phyloP scores from a whole-genome alignment of 768 basidiomycete species.

The Lentinula lateritia region DNA sequence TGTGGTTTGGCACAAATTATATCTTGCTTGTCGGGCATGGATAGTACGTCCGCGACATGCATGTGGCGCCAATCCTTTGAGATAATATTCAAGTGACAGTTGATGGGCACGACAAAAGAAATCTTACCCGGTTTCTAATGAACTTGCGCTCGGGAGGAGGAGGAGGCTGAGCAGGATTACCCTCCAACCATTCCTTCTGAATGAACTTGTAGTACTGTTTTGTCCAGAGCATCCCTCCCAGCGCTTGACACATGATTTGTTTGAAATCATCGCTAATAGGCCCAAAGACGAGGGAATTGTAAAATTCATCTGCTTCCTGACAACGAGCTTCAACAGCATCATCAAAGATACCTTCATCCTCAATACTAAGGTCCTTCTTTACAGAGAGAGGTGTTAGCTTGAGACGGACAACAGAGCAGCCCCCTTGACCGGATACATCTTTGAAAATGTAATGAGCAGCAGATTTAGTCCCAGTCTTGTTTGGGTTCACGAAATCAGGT shows the following conservation, averaged over 20 bases:
- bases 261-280: constrained; percentile 88
- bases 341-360: constrained; percentile 89
- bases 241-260: constrained; percentile 94
- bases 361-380: constrained; percentile 71
- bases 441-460: constrained; percentile 88
- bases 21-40: constrained; percentile 94
- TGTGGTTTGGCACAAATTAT: constrained; percentile 25
- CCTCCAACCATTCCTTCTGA: constrained; percentile 94
- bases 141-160: constrained; percentile 87
- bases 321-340: constrained; percentile 84
- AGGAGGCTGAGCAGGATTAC: constrained; percentile 91
- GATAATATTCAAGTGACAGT: not conserved
- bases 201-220: constrained; percentile 97
- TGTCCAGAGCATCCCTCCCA: constrained; percentile 97
- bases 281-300: constrained; percentile 71
- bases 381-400: constrained; percentile 80
- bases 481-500: constrained; percentile 75
- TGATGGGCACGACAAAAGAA: not conserved
- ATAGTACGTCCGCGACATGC: constrained; percentile 91
- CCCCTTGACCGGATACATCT: constrained; percentile 85
- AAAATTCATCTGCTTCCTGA: constrained; percentile 96
- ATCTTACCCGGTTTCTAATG: constrained; percentile 72
- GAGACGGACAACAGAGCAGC: constrained; percentile 90
- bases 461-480: constrained; percentile 83
- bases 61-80: constrained; percentile 90